Evolutionary conservation across 2,329 filamentous ascomycete species (phyloP).

Genomic region (Verticillium nubilum): DNA sequence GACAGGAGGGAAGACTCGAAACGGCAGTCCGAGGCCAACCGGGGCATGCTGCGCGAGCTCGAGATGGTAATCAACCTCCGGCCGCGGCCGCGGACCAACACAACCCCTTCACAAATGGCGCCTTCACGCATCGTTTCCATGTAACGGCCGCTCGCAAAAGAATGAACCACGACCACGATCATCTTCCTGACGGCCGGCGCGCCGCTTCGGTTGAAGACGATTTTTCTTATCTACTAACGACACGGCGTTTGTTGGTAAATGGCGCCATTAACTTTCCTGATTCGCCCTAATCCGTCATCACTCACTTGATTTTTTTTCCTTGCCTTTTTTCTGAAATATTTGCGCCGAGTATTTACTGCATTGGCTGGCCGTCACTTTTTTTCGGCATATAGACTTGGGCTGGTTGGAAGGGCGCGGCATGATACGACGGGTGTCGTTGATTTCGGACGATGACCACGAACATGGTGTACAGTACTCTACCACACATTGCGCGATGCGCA

Average conservation of each 20-base stretch:
- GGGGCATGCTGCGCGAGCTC: constrained; percentile 86
- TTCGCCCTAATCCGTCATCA: neutral
- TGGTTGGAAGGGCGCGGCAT: neutral
- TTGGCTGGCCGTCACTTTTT: neutral
- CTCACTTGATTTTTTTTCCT: neutral
- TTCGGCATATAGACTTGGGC: neutral
- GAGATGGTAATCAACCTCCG: constrained; percentile 74
- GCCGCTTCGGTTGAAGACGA: neutral
- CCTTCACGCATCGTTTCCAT: constrained; percentile 35
- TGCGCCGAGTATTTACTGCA: neutral
- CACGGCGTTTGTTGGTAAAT: neutral
- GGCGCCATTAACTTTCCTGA: neutral
- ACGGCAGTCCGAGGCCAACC: constrained; percentile 74
- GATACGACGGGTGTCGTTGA: neutral
- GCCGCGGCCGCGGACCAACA: constrained; percentile 32
- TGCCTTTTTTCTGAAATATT: neutral
- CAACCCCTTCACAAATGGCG: constrained; percentile 25
- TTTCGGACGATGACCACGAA: neutral
- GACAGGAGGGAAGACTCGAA: constrained; percentile 64
- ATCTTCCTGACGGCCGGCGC: neutral
- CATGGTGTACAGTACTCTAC: neutral
- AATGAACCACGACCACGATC: neutral
- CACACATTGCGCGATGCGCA: neutral
- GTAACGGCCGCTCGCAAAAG: constrained; percentile 22
- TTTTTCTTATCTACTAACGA: neutral